Percentiles rank a stretch among this genome's conserved stretches.
These are phyloP conservation scores for Suillus subaureus DNA, from an alignment of 768 basidiomycete species.

Conservation along the genomic window DNA sequence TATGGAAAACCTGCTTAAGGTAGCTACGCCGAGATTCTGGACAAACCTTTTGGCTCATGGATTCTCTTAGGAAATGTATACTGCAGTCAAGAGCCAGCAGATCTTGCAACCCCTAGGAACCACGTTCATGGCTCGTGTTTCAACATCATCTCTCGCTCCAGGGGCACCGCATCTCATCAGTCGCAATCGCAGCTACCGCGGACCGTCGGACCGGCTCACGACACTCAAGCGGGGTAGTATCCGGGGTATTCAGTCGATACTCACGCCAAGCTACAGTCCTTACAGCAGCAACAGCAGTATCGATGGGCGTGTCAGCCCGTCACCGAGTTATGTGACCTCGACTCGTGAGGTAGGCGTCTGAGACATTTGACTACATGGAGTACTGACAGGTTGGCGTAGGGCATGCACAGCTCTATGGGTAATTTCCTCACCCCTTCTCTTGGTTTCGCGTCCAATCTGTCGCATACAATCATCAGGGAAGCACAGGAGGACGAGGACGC, in stretches of 20 bases:
- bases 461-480: constrained; percentile 95
- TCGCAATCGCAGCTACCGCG: constrained; percentile 74
- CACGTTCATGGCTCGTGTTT: constrained; percentile 43
- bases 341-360: constrained; percentile 66
- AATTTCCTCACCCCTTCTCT: constrained; percentile 81
- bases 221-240: constrained; percentile 91
- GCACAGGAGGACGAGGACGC: constrained; percentile 83
- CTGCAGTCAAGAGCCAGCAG: constrained; percentile 86
- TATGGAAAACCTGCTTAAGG: constrained; percentile 86
- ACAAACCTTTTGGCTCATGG: constrained; percentile 6
- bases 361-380: background rate
- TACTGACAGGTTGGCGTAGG: constrained; percentile 38
- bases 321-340: constrained; percentile 91
- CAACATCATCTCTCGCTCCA: constrained; percentile 61
- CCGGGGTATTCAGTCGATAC: constrained; percentile 81
- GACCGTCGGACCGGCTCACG: constrained; percentile 68
- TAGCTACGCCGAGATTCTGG: constrained; percentile 29
- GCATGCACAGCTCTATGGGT: constrained; percentile 61
- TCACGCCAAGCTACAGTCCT: constrained; percentile 71
- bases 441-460: constrained; percentile 96
- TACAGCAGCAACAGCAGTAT: constrained; percentile 84
- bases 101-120: constrained; percentile 79
- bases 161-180: constrained; percentile 46
- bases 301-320: constrained; percentile 91
- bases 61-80: constrained; percentile 83